A percentile compares a stretch with the other conserved stretches of the same genome.
These are phyloP conservation scores for Wallacemonas rigidus DNA, from an alignment of 208 protist genomes.

Conservation along the genomic window DNA sequence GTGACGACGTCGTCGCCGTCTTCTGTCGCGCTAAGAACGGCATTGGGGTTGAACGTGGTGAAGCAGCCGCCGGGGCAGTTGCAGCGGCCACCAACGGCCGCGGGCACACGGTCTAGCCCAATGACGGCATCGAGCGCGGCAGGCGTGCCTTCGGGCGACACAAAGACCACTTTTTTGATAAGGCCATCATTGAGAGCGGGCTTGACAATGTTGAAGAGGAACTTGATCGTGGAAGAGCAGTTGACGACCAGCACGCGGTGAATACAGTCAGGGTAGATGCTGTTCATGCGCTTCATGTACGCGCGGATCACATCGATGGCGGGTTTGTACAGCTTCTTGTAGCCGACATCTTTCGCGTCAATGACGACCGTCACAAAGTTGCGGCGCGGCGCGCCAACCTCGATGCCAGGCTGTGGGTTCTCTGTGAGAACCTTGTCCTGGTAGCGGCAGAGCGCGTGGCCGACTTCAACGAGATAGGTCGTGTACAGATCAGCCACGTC, in stretches of 20 bases:
- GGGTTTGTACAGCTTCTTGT: constrained; percentile 26
- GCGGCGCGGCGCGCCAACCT: constrained; percentile 16
- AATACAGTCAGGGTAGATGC: constrained; percentile 57
- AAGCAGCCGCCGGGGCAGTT: constrained; percentile 43
- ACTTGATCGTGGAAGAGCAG: constrained; percentile 36
- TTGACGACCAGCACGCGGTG: constrained; percentile 62
- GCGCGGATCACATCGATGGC: constrained; percentile 26
- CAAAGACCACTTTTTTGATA: constrained; percentile 55
- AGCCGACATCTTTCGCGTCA: constrained; percentile 30
- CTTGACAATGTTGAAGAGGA: constrained; percentile 53
- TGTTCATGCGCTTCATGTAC: constrained; percentile 28
- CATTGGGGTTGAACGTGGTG: constrained; percentile 22
- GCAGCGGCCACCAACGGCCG: constrained; percentile 40
- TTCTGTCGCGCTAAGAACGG: constrained; percentile 9
- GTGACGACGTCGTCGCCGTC: constrained; percentile 23
- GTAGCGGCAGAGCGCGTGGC: constrained; percentile 47
- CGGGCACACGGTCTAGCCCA: constrained; percentile 43
- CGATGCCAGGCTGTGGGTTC: constrained; percentile 21
- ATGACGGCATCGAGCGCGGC: constrained; percentile 39
- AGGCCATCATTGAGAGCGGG: constrained; percentile 36
- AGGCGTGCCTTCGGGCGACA: constrained; percentile 20
- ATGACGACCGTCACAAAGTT: constrained; percentile 37
- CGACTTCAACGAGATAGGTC: constrained; percentile 37
- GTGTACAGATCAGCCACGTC: constrained; percentile 37
- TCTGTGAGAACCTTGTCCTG: constrained; percentile 34